Evolutionary conservation across 2,329 filamentous ascomycete genomes (phyloP).

Genomic region (Mycosphaerella sp.): DNA sequence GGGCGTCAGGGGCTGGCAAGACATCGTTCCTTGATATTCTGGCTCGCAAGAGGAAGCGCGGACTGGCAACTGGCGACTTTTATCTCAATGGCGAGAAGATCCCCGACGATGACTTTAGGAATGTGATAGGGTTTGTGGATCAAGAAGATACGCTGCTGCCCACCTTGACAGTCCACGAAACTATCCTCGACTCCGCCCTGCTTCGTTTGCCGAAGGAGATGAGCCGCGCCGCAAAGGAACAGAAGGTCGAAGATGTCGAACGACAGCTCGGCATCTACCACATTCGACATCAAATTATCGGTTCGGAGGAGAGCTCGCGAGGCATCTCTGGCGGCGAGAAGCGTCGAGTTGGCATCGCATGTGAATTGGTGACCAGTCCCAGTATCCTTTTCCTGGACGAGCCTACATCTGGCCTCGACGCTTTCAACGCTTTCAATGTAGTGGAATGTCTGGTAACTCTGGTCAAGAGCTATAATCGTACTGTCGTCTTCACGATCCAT

Average conservation of each 20-base stretch:
- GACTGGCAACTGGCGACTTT: conserved; percentile 69
- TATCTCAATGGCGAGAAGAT: conserved; percentile 93
- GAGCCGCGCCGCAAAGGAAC: conserved; percentile 79
- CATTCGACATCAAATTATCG: conserved; percentile 91
- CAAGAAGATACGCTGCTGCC: conserved; percentile 97
- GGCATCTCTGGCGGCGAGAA: conserved; percentile 98
- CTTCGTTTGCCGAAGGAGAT: conserved; percentile 89
- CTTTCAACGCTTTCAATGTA: conserved; percentile 97
- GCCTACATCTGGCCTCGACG: conserved; percentile 90
- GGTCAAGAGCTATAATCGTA: conserved; percentile 93
- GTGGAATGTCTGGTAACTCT: conserved; percentile 91
- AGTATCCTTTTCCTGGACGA: conserved; percentile 97
- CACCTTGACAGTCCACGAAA: conserved; percentile 95
- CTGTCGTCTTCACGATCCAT: conserved; percentile 97
- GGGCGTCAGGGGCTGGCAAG: conserved; percentile 93
- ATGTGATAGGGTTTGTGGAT: conserved; percentile 92
- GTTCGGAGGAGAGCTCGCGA: conserved; percentile 89
- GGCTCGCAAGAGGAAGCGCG: conserved; percentile 93
- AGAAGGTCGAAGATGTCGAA: conserved; percentile 86
- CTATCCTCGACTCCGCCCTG: conserved; percentile 87
- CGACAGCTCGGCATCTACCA: conserved; percentile 90
- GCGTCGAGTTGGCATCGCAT: conserved; percentile 90
- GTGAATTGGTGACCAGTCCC: conserved; percentile 93
- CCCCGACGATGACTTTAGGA: conserved; percentile 75
- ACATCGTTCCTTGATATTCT: conserved; percentile 95